phyloP scores from a whole-genome alignment of 2,329 filamentous ascomycete genomes.

The Fusarium subtropicale region DNA sequence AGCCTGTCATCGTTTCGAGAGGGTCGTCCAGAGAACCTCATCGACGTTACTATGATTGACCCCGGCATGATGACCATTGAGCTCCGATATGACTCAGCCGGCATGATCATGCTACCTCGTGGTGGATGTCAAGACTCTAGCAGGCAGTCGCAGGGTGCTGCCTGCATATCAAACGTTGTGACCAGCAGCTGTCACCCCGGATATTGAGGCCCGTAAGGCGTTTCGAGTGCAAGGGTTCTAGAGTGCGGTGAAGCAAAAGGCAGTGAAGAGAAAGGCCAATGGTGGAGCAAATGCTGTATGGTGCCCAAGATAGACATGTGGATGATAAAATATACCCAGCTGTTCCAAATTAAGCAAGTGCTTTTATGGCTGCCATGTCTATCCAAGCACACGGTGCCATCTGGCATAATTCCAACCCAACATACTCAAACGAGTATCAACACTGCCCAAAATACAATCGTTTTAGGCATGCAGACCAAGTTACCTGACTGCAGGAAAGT shows the following conservation, averaged over 20 bases:
- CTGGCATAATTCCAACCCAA: slow-evolving; percentile 55
- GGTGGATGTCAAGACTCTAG: slow-evolving; percentile 15
- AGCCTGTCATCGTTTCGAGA: slow-evolving; percentile 62
- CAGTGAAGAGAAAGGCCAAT: slow-evolving; percentile 27
- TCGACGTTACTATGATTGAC: slow-evolving; percentile 45
- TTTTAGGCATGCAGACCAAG: slow-evolving; percentile 39
- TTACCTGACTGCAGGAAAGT: slow-evolving; percentile 36
- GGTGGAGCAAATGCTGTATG: slow-evolving; percentile 36
- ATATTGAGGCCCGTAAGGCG: slow-evolving; percentile 32
- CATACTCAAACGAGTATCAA: slow-evolving; percentile 34
- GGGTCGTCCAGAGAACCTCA: slow-evolving; percentile 45
- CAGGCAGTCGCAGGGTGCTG: slow-evolving; percentile 8
- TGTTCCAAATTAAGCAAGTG: slow-evolving; percentile 39
- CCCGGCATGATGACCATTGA: slow-evolving; percentile 45
- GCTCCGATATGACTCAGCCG: slow-evolving; percentile 11
- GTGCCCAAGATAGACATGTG: slow-evolving; percentile 39
- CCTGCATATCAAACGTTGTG: slow-evolving; percentile 12
- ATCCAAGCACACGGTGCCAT: slow-evolving; percentile 61
- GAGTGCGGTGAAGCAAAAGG: slow-evolving; percentile 40
- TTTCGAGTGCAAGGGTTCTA: slow-evolving; percentile 22
- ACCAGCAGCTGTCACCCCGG: slow-evolving; percentile 16
- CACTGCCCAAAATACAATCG: slow-evolving; percentile 39
- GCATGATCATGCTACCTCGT: slow-evolving; percentile 12
- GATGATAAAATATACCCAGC: slow-evolving; percentile 48
- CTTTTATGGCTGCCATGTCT: slow-evolving; percentile 43